Evolutionary conservation across 176 grass and related monocot species (phyloP).

Genomic region (Echinochloa phyllopogon): DNA sequence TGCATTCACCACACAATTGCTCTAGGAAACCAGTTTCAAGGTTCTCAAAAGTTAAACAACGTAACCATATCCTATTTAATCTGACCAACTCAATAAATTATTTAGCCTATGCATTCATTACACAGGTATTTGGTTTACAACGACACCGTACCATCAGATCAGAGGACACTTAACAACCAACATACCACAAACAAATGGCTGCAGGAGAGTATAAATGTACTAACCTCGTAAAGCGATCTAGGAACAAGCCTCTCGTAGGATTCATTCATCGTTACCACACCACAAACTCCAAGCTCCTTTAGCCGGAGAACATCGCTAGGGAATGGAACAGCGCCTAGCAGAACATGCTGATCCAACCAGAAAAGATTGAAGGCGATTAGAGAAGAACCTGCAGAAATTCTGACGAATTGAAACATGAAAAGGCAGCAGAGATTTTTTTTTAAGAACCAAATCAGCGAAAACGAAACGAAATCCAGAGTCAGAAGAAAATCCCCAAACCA

Average conservation of each 20-base stretch:
- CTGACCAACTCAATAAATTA: neutral
- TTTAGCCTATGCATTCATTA: neutral
- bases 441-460: slow-evolving; percentile 4
- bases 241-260: slow-evolving; percentile 95
- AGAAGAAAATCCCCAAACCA: neutral
- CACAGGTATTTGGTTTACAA: neutral
- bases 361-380: slow-evolving; percentile 17
- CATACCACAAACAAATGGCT: neutral
- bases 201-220: neutral
- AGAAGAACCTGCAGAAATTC: slow-evolving; percentile 11
- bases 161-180: neutral
- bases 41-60: neutral
- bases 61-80: neutral
- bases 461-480: neutral
- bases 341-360: slow-evolving; percentile 66
- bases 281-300: slow-evolving; percentile 83
- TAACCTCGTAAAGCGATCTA: slow-evolving; percentile 73
- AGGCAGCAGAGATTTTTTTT: neutral
- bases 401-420: neutral
- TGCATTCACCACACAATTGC: neutral
- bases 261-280: slow-evolving; percentile 92
- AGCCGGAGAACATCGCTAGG: slow-evolving; percentile 76
- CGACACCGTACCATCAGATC: neutral
- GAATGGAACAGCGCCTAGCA: slow-evolving; percentile 92
- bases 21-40: neutral